Evolutionary conservation across 495 filamentous ascomycete species (phyloP).

Genomic region (Penicillium goetzii): DNA sequence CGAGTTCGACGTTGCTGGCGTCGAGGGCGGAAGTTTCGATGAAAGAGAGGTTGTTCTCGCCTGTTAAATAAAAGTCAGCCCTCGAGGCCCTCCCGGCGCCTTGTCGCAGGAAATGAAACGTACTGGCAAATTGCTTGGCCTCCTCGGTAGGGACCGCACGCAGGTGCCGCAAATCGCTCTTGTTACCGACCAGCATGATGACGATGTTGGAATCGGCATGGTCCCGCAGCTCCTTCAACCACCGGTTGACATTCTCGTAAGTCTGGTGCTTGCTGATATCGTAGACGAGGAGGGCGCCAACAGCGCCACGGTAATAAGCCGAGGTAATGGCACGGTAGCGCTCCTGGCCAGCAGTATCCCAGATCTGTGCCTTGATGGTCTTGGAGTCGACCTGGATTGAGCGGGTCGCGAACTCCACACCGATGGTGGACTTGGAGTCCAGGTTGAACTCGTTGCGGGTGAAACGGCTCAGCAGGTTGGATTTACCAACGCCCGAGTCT

Average conservation of each 20-base stretch:
- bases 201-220: conserved; percentile 99
- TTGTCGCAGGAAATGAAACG: conserved; percentile 32
- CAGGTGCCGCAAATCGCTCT: conserved; percentile 99
- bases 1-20: conserved; percentile 98
- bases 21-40: conserved; percentile 99
- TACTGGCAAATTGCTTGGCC: conserved; percentile 97
- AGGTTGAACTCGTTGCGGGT: conserved; percentile 99
- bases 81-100: neutral
- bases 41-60: conserved; percentile 52
- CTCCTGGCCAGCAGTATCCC: conserved; percentile 99
- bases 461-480: conserved; percentile 98
- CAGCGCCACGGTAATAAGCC: conserved; percentile 97
- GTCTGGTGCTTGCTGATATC: conserved; percentile 99
- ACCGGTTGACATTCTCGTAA: conserved; percentile 98
- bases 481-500: conserved; percentile 99
- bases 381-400: conserved; percentile 99
- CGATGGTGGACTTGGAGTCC: conserved; percentile 99
- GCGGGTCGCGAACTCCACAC: conserved; percentile 97
- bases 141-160: conserved; percentile 97
- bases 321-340: conserved; percentile 98
- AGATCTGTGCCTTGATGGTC: conserved; percentile 99
- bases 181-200: conserved; percentile 99
- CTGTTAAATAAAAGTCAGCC: conserved; percentile 17
- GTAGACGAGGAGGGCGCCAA: conserved; percentile 96
- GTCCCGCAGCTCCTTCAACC: conserved; percentile 98